These are phyloP conservation scores for Dothiorella sarmentorum DNA, from an alignment of 2,329 filamentous ascomycete genomes.

Conservation along the genomic window DNA sequence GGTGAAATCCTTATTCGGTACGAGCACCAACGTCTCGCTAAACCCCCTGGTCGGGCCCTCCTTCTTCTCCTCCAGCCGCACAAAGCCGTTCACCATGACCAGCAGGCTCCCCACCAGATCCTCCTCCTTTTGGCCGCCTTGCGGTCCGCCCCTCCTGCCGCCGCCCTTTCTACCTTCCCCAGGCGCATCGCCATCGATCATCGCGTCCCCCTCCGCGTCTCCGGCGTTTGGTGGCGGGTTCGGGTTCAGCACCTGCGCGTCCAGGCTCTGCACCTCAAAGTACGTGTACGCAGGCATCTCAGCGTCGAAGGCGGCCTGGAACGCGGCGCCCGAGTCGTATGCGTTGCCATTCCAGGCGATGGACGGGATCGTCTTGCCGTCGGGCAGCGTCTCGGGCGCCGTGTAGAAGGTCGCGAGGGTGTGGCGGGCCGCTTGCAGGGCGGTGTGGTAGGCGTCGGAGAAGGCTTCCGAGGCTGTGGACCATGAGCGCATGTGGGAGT, in stretches of 20 bases:
- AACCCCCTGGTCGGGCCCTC: slow-evolving; percentile 67
- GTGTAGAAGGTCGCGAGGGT: slow-evolving; percentile 69
- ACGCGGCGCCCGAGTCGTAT: slow-evolving; percentile 59
- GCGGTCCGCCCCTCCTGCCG: slow-evolving; percentile 25
- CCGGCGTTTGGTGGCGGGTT: slow-evolving; percentile 31
- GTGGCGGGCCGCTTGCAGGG: slow-evolving; percentile 60
- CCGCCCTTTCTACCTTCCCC: slow-evolving; percentile 20
- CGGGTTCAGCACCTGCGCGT: slow-evolving; percentile 74
- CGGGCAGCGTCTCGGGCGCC: slow-evolving; percentile 54
- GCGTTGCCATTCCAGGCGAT: slow-evolving; percentile 78
- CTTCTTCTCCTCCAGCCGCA: slow-evolving; percentile 60
- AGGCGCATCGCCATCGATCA: slow-evolving; percentile 1
- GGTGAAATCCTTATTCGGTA: slow-evolving; percentile 51
- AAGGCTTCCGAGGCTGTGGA: slow-evolving; percentile 67
- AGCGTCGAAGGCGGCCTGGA: slow-evolving; percentile 65
- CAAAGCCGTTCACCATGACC: slow-evolving; percentile 69
- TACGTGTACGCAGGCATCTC: slow-evolving; percentile 58
- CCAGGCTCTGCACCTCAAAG: slow-evolving; percentile 73
- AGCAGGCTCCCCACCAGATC: slow-evolving; percentile 66
- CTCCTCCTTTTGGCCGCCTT: slow-evolving; percentile 31
- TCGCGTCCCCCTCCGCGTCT: not conserved
- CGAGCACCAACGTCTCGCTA: slow-evolving; percentile 75
- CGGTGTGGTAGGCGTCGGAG: slow-evolving; percentile 69
- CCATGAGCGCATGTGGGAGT: too few relatives aligned
- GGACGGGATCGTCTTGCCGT: slow-evolving; percentile 54